These are phyloP conservation scores for Arthrinium puccinioides DNA, from an alignment of 2,329 filamentous ascomycete genomes.

Conservation along the genomic window DNA sequence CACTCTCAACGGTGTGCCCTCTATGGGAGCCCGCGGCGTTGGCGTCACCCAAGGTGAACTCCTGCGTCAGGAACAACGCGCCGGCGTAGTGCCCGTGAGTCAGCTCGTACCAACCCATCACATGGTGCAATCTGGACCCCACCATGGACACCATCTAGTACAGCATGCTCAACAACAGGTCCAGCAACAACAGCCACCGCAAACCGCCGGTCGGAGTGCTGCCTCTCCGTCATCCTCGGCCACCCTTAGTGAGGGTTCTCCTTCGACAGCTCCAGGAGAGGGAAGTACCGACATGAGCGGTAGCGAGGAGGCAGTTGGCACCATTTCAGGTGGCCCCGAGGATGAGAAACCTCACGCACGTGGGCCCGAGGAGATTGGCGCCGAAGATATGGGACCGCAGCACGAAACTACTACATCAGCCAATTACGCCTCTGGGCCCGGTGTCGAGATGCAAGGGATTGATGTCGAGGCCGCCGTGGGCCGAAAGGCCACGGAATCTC, in stretches of 20 bases:
- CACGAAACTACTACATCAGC: constrained; percentile 27
- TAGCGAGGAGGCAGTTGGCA: constrained; percentile 20
- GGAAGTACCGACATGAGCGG: constrained; percentile 14
- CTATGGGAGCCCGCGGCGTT: constrained; percentile 37
- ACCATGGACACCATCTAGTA: constrained; percentile 11
- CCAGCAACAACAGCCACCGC: constrained; percentile 3
- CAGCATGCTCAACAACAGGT: constrained; percentile 5
- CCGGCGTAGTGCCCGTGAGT: constrained; percentile 66
- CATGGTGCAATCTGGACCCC: too few species aligned
- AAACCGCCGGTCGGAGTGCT: background rate
- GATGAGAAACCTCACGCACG: constrained; percentile 71
- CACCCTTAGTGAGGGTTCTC: constrained; percentile 11
- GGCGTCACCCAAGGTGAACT: constrained; percentile 79
- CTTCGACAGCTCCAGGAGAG: background rate
- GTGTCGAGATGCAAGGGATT: constrained; percentile 46
- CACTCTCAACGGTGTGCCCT: constrained; percentile 61
- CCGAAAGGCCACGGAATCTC: constrained; percentile 28
- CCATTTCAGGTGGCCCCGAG: constrained; percentile 37
- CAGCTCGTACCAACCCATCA: constrained; percentile 43
- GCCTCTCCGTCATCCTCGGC: constrained; percentile 11
- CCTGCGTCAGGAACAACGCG: constrained; percentile 77
- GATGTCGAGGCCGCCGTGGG: constrained; percentile 57
- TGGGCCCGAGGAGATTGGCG: constrained; percentile 77
- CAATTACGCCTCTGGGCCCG: constrained; percentile 29
- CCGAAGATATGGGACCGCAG: constrained; percentile 80